phyloP scores from a whole-genome alignment of 2,329 filamentous ascomycete species.

The Ilyonectria destructans region DNA sequence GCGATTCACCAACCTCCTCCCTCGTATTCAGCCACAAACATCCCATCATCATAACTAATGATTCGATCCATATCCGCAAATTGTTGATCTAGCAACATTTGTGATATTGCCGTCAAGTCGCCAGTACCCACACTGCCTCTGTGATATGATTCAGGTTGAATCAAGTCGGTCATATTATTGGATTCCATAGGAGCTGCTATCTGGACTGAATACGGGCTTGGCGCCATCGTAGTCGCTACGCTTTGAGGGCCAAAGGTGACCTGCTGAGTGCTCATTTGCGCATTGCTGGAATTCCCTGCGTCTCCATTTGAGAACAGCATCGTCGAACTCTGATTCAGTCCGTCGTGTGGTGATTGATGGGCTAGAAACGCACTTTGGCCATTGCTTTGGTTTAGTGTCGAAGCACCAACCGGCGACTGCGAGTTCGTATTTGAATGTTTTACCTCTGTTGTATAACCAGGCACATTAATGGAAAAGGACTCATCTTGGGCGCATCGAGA shows the following conservation, averaged over 20 bases:
- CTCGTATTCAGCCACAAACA: constrained; percentile 18
- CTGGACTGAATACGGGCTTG: background rate
- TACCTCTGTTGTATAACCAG: constrained; percentile 37
- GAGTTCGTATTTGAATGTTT: constrained; percentile 28
- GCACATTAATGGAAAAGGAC: constrained; percentile 29
- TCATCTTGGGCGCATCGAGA: constrained; percentile 25
- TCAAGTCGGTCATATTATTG: constrained; percentile 6
- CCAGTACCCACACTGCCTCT: constrained; percentile 2
- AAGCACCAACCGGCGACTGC: background rate
- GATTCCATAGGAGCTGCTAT: background rate
- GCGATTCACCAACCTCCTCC: constrained; percentile 11
- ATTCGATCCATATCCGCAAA: constrained; percentile 19
- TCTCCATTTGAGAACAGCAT: background rate
- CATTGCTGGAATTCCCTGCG: background rate
- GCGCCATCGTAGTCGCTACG: background rate
- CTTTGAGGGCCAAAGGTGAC: constrained; percentile 3
- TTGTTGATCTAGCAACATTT: constrained; percentile 23
- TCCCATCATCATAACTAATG: constrained; percentile 20
- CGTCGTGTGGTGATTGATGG: background rate
- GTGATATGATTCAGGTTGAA: constrained; percentile 11
- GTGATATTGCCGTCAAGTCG: constrained; percentile 20
- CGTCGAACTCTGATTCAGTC: background rate
- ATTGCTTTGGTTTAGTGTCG: background rate
- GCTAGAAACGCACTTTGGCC: background rate
- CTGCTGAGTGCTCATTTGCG: background rate